Evolutionary conservation across 345 rosid genomes (phyloP), one percentile per base, ranked within the genome.

Genomic region (Salix caprea): DNA sequence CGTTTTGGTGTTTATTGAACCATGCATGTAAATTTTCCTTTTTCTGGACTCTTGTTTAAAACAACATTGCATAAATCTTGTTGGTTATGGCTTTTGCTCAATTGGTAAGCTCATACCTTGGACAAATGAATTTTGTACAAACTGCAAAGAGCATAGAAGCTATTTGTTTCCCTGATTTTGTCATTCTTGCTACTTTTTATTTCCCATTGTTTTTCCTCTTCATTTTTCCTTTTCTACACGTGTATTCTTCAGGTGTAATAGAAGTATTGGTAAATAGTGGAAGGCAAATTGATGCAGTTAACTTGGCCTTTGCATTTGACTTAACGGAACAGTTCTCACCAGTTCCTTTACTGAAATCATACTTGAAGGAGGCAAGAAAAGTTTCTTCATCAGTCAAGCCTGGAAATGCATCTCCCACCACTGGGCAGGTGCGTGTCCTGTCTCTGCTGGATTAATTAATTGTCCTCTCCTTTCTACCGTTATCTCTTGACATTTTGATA

Each of bases 251-350:
- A 96, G 99, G 96, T 82, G 95, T 92, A 54, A 89, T 96, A 69
- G 89, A 90, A 87, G 94, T 92, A 74, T 87, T 96, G 69, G 79
- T 90, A 40, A 90, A 85, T 80, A 89, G 91, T 86, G 98, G 97
- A 78, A 94, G 97, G 77, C 99, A 92, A 76, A 92, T 96, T 67
- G 99, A 94, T 88, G 98, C 99, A 9, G 94, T 96, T 75, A 96
- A 94, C 88, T 75, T 94, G 88, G 98, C 99, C 70, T 96, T 94
- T 86, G 97, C 97, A 56, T 96, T 96, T 87, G 90, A 88, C 86
- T 89, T 96, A 58, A 92, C 93, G 8, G 89, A 86, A 74, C 92
- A 84, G 85, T 96, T 96, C 85, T 79, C 90, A 40, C 97, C 97
- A 60, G 97, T 94, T 60, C 86, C 89, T 67, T 77, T 94, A 69